Base-by-base conservation (phyloP, 495 filamentous ascomycete species). In the Penicillium nucicola region DNA sequence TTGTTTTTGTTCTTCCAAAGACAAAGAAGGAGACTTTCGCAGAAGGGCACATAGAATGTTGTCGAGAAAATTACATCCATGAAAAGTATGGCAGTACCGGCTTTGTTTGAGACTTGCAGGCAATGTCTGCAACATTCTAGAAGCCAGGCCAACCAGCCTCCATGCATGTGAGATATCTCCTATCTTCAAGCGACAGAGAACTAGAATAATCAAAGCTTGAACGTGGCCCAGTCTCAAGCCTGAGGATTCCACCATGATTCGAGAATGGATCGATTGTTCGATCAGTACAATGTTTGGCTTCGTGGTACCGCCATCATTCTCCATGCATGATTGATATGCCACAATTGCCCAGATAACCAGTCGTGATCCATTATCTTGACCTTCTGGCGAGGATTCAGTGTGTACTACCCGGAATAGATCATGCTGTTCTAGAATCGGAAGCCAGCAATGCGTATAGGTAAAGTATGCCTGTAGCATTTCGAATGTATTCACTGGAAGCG, bases 391-490 rank as follows among this genome's bases (percentile, higher is more conserved):
- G 6, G 38, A 18, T 9, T 51, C 39, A 12, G 33, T 49, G 42
- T 65, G 57, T 46, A 62, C 52, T 6, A 50, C 42, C 25, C 69
- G 66, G 4, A 79, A 53, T 5, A 86, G 48, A 32, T 76, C 76
- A 45, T 82, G 77, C 43, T 82, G 84, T 48, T 85, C 82, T 22
- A 80, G 66, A 35, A 87, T 82, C 9, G 84, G 84, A 12, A 86
- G 71, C 84, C 84, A 87, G 23, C 69, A 74, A 57, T 85, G 79
- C 0, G 82, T 86, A 53, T 81, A 82, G 5, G 78, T 75, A 56
- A 85, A 85, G 60, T 85, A 85, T 10, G 81, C 71, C 45, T 87
- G 80, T 10, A 86, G 58, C 1, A 86, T 61, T 7, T 74, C 46
- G 10, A 55, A 28, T 6, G 47, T 60, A 36, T 52, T 42, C 0